A percentile compares a stretch with the other conserved stretches of the same genome.
These are phyloP conservation scores for Plasmodium inui DNA, from an alignment of 169 alveolate species.

Conservation along the genomic window DNA sequence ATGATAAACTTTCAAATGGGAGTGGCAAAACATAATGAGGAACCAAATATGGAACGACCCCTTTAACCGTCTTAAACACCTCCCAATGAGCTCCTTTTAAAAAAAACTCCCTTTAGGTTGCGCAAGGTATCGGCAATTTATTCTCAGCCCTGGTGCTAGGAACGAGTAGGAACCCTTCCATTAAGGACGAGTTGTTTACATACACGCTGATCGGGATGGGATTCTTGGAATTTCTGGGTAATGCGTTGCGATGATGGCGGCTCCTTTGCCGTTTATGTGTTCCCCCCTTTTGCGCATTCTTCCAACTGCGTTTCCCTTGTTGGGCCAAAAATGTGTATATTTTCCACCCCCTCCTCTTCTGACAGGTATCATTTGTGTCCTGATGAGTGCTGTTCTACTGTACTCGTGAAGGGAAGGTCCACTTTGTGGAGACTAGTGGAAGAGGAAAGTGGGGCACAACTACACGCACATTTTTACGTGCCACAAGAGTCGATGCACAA, in stretches of 20 bases:
- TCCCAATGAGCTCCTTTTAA: neutral
- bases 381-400: slow-evolving; percentile 91
- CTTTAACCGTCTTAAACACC: neutral
- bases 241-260: neutral
- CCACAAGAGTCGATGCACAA: neutral
- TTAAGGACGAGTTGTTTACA: slow-evolving; percentile 91
- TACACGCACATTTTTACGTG: neutral
- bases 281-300: neutral
- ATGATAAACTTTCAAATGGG: neutral
- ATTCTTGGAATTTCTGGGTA: slow-evolving; percentile 91
- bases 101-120: slow-evolving; percentile 76
- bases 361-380: slow-evolving; percentile 86
- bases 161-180: slow-evolving; percentile 91
- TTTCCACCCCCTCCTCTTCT: neutral
- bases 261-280: neutral
- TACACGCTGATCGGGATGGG: slow-evolving; percentile 93
- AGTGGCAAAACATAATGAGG: neutral
- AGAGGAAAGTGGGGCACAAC: neutral
- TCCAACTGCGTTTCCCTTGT: neutral
- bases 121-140: slow-evolving; percentile 93
- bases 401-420: slow-evolving; percentile 81
- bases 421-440: slow-evolving; percentile 16
- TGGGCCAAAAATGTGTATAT: neutral
- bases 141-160: slow-evolving; percentile 93
- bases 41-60: neutral